phyloP scores from a whole-genome alignment of 208 protist genomes.

The Trypanosoma conorhini region DNA sequence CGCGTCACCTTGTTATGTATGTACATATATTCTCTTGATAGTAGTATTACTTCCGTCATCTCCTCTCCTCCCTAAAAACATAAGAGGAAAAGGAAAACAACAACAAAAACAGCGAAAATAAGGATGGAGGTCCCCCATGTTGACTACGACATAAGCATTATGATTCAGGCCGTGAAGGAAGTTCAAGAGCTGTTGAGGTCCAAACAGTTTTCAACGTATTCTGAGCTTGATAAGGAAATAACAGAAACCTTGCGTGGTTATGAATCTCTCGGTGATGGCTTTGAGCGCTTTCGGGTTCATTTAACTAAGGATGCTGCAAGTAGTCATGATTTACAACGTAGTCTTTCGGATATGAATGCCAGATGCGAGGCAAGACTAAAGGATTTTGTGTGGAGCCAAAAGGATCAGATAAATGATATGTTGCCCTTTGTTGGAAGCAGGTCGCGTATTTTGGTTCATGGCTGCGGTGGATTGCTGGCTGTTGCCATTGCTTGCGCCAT shows the following conservation, averaged over 20 bases:
- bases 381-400: constrained; percentile 76
- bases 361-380: constrained; percentile 49
- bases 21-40: constrained; percentile 4
- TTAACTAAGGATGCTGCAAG: constrained; percentile 67
- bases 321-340: constrained; percentile 48
- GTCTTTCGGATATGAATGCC: constrained; percentile 63
- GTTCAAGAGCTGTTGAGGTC: constrained; percentile 58
- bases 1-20: neutral
- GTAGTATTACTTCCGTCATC: neutral
- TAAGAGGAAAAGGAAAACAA: neutral
- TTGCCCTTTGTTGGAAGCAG: constrained; percentile 80
- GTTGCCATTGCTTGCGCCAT: constrained; percentile 78
- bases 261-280: constrained; percentile 72
- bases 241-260: constrained; percentile 64
- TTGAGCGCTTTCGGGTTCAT: constrained; percentile 72
- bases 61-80: neutral
- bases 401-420: constrained; percentile 85
- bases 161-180: constrained; percentile 70
- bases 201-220: constrained; percentile 71
- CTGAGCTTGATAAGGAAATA: constrained; percentile 80
- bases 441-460: constrained; percentile 82
- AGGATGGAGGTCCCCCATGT: constrained; percentile 75
- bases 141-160: constrained; percentile 79
- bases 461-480: constrained; percentile 73
- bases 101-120: neutral